phyloP scores from a whole-genome alignment of 139 green algal species.

The Desmodesmus armatus region DNA sequence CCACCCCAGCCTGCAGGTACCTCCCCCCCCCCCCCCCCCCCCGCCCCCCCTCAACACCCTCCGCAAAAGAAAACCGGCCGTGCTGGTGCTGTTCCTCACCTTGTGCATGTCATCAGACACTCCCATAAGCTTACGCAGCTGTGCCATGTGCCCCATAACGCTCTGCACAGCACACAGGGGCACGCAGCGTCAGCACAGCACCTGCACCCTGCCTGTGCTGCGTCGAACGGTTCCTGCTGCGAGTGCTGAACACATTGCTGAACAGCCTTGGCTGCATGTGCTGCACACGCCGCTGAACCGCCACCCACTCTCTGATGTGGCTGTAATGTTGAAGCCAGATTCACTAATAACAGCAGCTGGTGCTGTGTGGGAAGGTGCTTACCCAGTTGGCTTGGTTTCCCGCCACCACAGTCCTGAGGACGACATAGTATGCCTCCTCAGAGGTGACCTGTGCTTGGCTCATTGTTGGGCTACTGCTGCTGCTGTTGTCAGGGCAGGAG shows the following conservation, averaged over 20 bases:
- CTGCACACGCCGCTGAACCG: not conserved
- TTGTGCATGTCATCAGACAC: conserved; percentile 43
- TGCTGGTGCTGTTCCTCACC: conserved; percentile 2
- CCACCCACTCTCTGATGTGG: not conserved
- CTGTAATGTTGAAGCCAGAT: not conserved
- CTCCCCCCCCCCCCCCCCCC: too few species aligned
- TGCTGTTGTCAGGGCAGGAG: not conserved
- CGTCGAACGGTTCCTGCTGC: too few species aligned
- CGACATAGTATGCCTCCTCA: conserved; percentile 38
- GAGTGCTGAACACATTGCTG: too few species aligned
- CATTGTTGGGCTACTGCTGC: conserved; percentile 1
- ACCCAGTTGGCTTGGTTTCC: conserved; percentile 43
- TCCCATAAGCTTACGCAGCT: conserved; percentile 42
- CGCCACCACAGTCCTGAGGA: conserved; percentile 26
- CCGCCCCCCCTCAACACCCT: too few species aligned
- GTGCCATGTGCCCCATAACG: conserved; percentile 40
- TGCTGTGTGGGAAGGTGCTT: not conserved
- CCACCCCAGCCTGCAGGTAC: too few species aligned
- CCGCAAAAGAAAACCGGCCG: too few species aligned
- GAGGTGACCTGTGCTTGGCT: conserved; percentile 8
- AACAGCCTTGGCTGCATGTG: too few species aligned
- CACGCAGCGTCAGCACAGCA: too few species aligned
- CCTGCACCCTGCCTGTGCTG: too few species aligned
- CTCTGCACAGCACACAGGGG: not conserved
- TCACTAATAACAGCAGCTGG: not conserved